phyloP scores from a whole-genome alignment of 805 yeast species.

The Dipodascopsis uninucleata region DNA sequence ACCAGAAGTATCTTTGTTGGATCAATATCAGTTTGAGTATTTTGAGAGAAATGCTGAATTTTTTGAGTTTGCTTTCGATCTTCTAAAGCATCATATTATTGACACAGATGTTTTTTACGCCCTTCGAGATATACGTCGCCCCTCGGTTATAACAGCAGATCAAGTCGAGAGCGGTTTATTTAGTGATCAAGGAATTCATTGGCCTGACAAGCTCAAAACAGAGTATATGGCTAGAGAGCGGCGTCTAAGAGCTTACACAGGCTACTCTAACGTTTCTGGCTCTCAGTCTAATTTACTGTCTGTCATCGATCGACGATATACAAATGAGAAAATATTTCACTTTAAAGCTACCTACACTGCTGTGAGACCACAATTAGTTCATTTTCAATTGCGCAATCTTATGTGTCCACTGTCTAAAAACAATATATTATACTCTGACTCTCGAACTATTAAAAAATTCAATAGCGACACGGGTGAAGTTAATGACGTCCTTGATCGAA shows the following conservation, averaged over 20 bases:
- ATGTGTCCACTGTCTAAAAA: constrained; percentile 41
- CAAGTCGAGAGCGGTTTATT: constrained; percentile 1
- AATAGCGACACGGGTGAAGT: constrained; percentile 32
- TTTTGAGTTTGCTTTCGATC: constrained; percentile 12
- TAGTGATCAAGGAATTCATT: constrained; percentile 11
- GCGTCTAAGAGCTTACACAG: constrained; percentile 16
- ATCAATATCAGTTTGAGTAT: constrained; percentile 4
- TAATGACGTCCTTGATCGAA: constrained; percentile 7
- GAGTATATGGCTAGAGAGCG: constrained; percentile 19
- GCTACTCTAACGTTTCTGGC: constrained; percentile 17
- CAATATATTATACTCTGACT: constrained; percentile 32
- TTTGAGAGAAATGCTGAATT: constrained; percentile 22
- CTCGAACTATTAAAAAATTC: constrained; percentile 29
- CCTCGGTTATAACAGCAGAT: constrained; percentile 1
- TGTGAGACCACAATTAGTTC: constrained; percentile 50
- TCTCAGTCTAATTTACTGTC: constrained; percentile 15
- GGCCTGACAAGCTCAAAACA: constrained; percentile 12
- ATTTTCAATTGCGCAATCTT: constrained; percentile 55
- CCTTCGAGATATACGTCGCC: constrained; percentile 5
- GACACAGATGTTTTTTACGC: constrained; percentile 1
- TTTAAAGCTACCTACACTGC: constrained; percentile 14
- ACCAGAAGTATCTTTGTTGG: constrained; percentile 6
- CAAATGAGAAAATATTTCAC: constrained; percentile 14
- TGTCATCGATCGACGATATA: constrained; percentile 10
- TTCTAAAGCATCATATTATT: constrained; percentile 9